Evolutionary conservation across 352 stramenopile genomes (phyloP).

Genomic region (Phytophthora megakarya): DNA sequence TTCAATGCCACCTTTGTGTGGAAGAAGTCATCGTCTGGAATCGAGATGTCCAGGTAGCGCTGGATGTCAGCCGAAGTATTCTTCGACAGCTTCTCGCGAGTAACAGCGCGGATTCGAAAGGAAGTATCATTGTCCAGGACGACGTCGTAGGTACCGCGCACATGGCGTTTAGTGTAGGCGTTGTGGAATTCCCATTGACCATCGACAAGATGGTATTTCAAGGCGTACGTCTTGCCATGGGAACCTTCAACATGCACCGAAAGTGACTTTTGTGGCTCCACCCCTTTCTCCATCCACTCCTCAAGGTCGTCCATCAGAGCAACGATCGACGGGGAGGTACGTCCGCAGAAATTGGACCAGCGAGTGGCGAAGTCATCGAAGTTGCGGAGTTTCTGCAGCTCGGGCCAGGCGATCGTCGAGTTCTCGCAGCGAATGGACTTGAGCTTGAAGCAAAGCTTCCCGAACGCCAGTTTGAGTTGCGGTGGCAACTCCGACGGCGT

Average conservation of each 20-base stretch:
- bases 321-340: slow-evolving; percentile 22
- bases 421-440: slow-evolving; percentile 29
- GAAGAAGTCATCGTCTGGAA: slow-evolving; percentile 29
- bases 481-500: slow-evolving; percentile 8
- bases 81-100: slow-evolving; percentile 19
- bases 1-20: slow-evolving; percentile 24
- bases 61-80: slow-evolving; percentile 23
- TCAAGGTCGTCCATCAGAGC: slow-evolving; percentile 39
- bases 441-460: slow-evolving; percentile 40
- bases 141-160: slow-evolving; percentile 38
- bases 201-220: slow-evolving; percentile 50
- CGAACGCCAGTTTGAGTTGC: slow-evolving; percentile 37
- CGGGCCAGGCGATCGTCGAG: slow-evolving; percentile 30
- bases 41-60: slow-evolving; percentile 28
- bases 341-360: slow-evolving; percentile 45
- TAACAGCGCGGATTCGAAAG: slow-evolving; percentile 38
- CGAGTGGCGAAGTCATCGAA: slow-evolving; percentile 34
- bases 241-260: slow-evolving; percentile 32
- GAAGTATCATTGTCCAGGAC: slow-evolving; percentile 39
- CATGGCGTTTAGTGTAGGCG: slow-evolving; percentile 10
- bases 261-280: slow-evolving; percentile 14
- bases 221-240: slow-evolving; percentile 20
- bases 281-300: slow-evolving; percentile 21
- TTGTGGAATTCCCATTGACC: slow-evolving; percentile 38
- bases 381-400: slow-evolving; percentile 37